Base-by-base conservation (phyloP, 306 rosid genomes). In the Hippophae tibetana region DNA sequence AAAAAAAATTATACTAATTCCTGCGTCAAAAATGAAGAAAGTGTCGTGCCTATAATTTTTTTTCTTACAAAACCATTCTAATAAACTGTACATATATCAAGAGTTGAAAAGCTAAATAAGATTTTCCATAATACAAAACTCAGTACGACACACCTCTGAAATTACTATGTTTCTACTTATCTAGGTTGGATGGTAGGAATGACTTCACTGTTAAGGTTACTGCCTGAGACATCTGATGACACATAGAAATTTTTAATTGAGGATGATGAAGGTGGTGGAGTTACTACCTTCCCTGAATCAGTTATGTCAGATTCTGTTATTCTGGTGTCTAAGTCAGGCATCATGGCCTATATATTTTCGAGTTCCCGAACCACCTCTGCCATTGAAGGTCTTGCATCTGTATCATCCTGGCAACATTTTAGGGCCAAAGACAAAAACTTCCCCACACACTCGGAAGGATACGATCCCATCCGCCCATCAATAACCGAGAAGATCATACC, bases 121-220 rank as follows among this genome's bases (percentile, higher is more conserved):
- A 27, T 27, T 27, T 27, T 27, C 38, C 38, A n/a, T n/a, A n/a
- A n/a, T n/a, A 27, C 38, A 27, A 27, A 27, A 27, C 1, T 27
- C 38, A 27, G 38, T 27, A 3, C 1, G 38, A 27, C 38, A 27
- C 38, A 27, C 38, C 38, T 27, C 38, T 27, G 3, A 27, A 27
- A 27, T 27, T 27, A 27, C n/a, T n/a, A 27, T 27, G 38, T 27
- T 27, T 27, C 38, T 27, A 1, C 38, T 55, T 55, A 55, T 42
- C 58, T 42, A 38, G 58, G 58, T 0, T 3, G 31, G n/a, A 55
- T 55, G 43, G 58, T 55, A 43, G 58, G 58, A 13, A 55, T 11
- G 31, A 10, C 58, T 9, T 43, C 58, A 10, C 58, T 55, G 12
- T 9, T 13, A 31, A 55, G 58, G 58, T 55, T 9, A 55, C 58